Base-by-base conservation (phyloP, 257 asterid genomes). In the Cruciata laevipes region DNA sequence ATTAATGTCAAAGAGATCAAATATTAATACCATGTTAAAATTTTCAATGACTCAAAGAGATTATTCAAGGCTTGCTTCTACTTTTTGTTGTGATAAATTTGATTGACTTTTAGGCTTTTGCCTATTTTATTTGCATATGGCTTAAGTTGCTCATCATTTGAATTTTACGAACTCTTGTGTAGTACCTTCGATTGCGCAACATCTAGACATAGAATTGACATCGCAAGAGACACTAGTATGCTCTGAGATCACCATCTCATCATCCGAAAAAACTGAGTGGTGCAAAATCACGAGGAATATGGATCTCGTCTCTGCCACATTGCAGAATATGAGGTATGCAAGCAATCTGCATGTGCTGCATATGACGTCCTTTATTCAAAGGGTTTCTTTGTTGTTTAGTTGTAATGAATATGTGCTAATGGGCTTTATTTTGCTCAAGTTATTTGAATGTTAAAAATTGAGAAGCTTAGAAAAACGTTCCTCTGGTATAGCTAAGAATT, bases 271-370 rank as follows among this genome's bases (percentile, higher is more conserved):
- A 77, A 84, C 71, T 71, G 85, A 82, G 73, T 90, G 97, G 97
- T 93, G 99, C 86, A 86, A 79, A 79, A 84, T 93, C 76, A 82
- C 87, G 18, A 93, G 86, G 87, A 86, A 85, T 73, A 82, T 77
- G 69, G 95, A 88, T 80, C 82, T 83, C 61, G 77, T 61, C 68
- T 88, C 92, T 71, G 95, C 95, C 74, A 67, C 82, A 63, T 69
- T 90, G 73, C 82, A 75, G 69, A 90, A 88, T 80, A 86, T 67
- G 72, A 75, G 96, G 97, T 91, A 74, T 58, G n/a, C 51, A 12
- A 30, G 53, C 53, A 47, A 0, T 47, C 20, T 57, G 11, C 16
- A 21, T 20, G 7, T 68, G 25, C 72, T 33, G n/a, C 17, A 60
- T 20, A 17, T 44, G 38, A 2, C 38, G 13, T 42, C 20, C 11